A percentile compares a stretch with the other conserved stretches of the same genome.
These are phyloP conservation scores for Climacium dendroides DNA, from an alignment of 225 moss, liverwort and hornwort genomes.

Conservation along the genomic window DNA sequence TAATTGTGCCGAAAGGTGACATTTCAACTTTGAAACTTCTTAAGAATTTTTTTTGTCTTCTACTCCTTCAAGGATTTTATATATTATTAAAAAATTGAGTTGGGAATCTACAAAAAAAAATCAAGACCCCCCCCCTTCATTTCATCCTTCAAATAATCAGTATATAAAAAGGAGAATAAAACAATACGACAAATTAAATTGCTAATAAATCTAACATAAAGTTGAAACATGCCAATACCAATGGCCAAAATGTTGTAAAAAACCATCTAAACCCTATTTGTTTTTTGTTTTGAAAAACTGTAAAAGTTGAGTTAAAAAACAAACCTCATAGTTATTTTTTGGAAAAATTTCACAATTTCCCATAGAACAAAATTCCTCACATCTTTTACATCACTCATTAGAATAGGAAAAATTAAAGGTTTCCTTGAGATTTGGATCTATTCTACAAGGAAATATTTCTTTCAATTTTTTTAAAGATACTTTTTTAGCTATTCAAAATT, in stretches of 20 bases:
- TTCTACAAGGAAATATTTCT: too few species aligned
- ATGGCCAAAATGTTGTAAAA: neutral
- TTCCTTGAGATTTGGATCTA: neutral
- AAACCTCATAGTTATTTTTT: neutral
- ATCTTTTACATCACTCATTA: neutral
- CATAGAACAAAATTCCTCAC: neutral
- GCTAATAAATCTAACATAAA: neutral
- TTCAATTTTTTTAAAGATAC: neutral
- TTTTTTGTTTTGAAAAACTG: neutral
- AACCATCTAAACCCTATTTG: rapidly evolving
- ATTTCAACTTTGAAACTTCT: neutral
- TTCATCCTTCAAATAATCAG: neutral
- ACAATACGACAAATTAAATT: neutral
- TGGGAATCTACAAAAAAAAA: neutral
- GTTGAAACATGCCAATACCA: neutral
- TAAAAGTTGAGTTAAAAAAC: neutral
- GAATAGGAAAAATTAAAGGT: neutral
- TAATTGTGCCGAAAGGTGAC: neutral
- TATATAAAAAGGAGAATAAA: neutral
- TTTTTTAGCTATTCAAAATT: neutral
- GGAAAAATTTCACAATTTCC: neutral
- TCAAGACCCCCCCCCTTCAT: neutral
- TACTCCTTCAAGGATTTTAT: rapidly evolving
- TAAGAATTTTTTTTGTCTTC: neutral
- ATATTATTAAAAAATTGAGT: neutral